Conservation (phyloP, 345 rosid genomes). For the Theobroma cacao region DNA sequence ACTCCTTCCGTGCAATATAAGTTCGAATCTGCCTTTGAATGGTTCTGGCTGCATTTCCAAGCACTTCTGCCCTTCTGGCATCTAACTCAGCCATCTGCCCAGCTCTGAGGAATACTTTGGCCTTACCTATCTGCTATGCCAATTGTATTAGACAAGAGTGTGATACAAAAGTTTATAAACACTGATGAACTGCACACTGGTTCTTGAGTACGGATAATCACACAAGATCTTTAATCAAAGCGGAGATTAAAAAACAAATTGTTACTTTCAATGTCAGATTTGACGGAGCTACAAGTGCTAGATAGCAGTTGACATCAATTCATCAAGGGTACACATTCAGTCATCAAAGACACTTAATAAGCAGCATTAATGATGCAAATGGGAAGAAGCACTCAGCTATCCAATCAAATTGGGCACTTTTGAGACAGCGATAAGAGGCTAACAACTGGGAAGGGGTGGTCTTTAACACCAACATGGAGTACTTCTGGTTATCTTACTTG, state of each 20-base stretch:
- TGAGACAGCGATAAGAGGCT: background rate
- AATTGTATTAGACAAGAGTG: conserved; percentile 20
- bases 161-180: conserved; percentile 6
- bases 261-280: background rate
- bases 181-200: conserved; percentile 4
- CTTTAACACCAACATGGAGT: background rate
- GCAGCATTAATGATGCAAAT: background rate
- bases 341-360: background rate
- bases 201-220: background rate
- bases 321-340: background rate
- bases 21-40: conserved; percentile 87
- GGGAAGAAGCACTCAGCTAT: background rate
- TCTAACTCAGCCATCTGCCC: conserved; percentile 99
- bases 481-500: background rate
- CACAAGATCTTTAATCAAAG: background rate
- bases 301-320: background rate
- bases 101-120: conserved; percentile 93
- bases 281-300: background rate
- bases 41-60: conserved; percentile 94
- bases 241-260: background rate
- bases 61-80: conserved; percentile 97
- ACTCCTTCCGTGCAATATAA: conserved; percentile 84
- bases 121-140: conserved; percentile 78
- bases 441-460: background rate
- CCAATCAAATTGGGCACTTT: background rate